Evolutionary conservation across 495 filamentous ascomycete genomes (phyloP).

Genomic region (Staphylotrichum longicolle): DNA sequence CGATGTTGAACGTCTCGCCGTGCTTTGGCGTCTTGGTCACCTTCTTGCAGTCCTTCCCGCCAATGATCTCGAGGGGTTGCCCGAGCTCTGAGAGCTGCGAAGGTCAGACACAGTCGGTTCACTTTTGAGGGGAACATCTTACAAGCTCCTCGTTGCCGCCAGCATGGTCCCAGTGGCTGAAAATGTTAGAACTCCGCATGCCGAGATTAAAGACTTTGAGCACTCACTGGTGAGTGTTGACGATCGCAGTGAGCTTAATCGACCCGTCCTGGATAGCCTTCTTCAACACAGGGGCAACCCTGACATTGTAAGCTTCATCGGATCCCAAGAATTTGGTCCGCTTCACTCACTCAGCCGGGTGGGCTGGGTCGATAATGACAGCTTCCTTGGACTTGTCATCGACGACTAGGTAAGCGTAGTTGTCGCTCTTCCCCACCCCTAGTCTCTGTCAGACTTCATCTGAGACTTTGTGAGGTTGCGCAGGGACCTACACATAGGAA

Average conservation of each 20-base stretch:
- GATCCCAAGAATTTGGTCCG: no score
- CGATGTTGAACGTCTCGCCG: constrained; percentile 77
- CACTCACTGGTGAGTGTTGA: constrained; percentile 94
- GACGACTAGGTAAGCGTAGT: constrained; percentile 93
- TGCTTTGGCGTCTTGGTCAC: constrained; percentile 74
- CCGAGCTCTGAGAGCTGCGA: constrained; percentile 66
- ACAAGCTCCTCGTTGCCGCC: constrained; percentile 86
- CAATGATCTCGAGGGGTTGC: constrained; percentile 67
- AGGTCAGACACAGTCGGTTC: constrained; percentile 19
- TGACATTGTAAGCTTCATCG: constrained; percentile 33
- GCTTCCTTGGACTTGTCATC: constrained; percentile 86
- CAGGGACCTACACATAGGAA: constrained; percentile 86
- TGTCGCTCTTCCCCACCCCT: constrained; percentile 90
- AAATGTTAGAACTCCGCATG: not conserved
- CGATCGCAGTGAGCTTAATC: constrained; percentile 82
- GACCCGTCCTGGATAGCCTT: constrained; percentile 64
- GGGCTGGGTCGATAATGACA: constrained; percentile 93
- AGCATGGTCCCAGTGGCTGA: constrained; percentile 90
- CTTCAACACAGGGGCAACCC: constrained; percentile 78
- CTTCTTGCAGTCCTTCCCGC: constrained; percentile 79
- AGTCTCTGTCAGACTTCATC: not conserved
- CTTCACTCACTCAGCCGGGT: constrained; percentile 81
- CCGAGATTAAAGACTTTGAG: not conserved
- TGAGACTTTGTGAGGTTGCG: not conserved
- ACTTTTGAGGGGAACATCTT: constrained; percentile 20